Evolutionary conservation across 139 green algal genomes (phyloP).

Genomic region (Pycnococcus provasolii): DNA sequence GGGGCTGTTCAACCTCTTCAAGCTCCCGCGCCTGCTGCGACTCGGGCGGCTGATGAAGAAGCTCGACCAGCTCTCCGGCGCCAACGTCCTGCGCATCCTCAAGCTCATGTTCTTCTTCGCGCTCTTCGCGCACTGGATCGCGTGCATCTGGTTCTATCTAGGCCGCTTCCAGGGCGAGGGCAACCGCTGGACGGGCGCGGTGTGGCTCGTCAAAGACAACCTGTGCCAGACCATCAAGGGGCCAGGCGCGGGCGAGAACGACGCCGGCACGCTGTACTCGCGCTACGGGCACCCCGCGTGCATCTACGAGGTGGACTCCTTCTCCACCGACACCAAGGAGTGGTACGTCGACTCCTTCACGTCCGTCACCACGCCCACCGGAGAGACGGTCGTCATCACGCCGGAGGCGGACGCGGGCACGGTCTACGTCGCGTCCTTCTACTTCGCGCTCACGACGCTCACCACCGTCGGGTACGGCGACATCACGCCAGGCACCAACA

Average conservation of each 20-base stretch:
- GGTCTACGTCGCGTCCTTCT: conserved; percentile 18
- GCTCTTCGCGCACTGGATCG: conserved; percentile 23
- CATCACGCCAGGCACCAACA: conserved; percentile 22
- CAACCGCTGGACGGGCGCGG: conserved; percentile 21
- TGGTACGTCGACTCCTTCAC: not conserved
- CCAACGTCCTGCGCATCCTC: conserved; percentile 19
- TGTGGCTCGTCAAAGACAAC: conserved; percentile 15
- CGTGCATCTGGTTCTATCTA: conserved; percentile 21
- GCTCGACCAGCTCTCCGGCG: conserved; percentile 12
- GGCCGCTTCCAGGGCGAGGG: conserved; percentile 22
- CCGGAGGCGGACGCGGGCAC: not conserved
- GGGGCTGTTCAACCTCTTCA: conserved; percentile 18
- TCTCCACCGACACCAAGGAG: not conserved
- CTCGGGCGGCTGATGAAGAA: conserved; percentile 18
- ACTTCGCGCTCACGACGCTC: conserved; percentile 16
- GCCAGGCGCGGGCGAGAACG: not conserved
- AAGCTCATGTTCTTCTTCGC: conserved; percentile 21
- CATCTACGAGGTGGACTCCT: not conserved
- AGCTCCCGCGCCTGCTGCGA: conserved; percentile 23
- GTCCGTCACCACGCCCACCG: not conserved
- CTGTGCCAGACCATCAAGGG: conserved; percentile 19
- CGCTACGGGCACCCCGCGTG: not conserved
- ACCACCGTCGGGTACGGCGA: conserved; percentile 27
- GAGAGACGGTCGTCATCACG: not conserved
- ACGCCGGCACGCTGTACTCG: not conserved